phyloP scores from a whole-genome alignment of 495 filamentous ascomycete genomes.

The Pyrenula massariospora region DNA sequence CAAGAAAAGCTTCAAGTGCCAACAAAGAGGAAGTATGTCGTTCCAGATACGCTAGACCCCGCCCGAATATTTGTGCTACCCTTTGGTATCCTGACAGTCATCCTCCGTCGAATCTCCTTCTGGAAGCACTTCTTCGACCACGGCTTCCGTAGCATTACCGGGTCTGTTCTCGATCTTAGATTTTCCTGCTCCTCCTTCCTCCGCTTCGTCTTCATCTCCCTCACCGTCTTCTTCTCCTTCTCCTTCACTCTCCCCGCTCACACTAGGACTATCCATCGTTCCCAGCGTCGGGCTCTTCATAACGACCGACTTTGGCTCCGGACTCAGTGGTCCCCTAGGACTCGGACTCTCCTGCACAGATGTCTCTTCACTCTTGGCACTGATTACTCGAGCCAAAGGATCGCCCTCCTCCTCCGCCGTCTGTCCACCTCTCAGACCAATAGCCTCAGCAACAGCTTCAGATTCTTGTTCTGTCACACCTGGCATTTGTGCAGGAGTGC shows the following conservation, averaged over 20 bases:
- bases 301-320: not conserved
- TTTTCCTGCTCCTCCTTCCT: not conserved
- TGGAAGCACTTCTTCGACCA: not conserved
- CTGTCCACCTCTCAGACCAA: slow-evolving; percentile 32
- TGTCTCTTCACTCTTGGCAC: not conserved
- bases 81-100: too few species aligned
- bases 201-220: not conserved
- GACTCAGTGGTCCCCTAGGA: not conserved
- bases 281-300: not conserved
- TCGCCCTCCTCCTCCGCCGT: slow-evolving; percentile 15
- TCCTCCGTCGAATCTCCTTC: too few species aligned
- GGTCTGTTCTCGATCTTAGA: not conserved
- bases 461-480: slow-evolving; percentile 48
- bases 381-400: not conserved
- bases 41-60: too few species aligned
- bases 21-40: too few species aligned
- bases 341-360: not conserved
- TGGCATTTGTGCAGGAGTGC: slow-evolving; percentile 24
- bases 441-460: slow-evolving; percentile 55
- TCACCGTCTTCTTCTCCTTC: not conserved
- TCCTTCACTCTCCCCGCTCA: not conserved
- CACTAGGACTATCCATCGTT: not conserved
- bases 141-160: not conserved
- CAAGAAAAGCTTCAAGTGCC: too few species aligned
- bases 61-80: too few species aligned